These are phyloP conservation scores for Mycena floridula DNA, from an alignment of 768 basidiomycete species.

Conservation along the genomic window DNA sequence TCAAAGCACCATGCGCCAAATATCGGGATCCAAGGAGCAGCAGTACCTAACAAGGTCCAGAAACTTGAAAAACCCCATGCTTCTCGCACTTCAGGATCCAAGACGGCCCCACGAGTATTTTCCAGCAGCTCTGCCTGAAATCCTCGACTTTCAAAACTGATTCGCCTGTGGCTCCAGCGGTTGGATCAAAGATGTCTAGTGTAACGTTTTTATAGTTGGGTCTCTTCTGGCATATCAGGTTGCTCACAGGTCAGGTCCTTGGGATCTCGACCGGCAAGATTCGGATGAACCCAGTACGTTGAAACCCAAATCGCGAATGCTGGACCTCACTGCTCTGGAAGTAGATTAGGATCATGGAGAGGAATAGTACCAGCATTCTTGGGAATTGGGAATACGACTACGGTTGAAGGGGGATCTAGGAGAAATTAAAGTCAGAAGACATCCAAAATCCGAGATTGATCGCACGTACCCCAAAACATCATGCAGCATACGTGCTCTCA, in stretches of 20 bases:
- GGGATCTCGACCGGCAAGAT: not conserved
- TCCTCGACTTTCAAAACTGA: not conserved
- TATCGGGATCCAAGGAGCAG: not conserved
- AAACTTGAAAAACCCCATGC: not conserved
- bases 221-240: not conserved
- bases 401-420: not conserved
- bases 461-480: not conserved
- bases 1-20: not conserved
- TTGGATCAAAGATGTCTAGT: no score
- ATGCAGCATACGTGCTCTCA: not conserved
- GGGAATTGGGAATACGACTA: not conserved
- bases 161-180: not conserved
- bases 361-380: not conserved
- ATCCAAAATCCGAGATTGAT: not conserved
- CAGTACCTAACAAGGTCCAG: not conserved
- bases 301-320: not conserved
- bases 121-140: not conserved
- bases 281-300: not conserved
- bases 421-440: not conserved
- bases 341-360: not conserved
- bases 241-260: not conserved
- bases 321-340: not conserved
- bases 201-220: no score
- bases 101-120: not conserved
- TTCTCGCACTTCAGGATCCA: not conserved